Conservation (phyloP, 2,329 filamentous ascomycete species). For the Huntiella bhutanensis region DNA sequence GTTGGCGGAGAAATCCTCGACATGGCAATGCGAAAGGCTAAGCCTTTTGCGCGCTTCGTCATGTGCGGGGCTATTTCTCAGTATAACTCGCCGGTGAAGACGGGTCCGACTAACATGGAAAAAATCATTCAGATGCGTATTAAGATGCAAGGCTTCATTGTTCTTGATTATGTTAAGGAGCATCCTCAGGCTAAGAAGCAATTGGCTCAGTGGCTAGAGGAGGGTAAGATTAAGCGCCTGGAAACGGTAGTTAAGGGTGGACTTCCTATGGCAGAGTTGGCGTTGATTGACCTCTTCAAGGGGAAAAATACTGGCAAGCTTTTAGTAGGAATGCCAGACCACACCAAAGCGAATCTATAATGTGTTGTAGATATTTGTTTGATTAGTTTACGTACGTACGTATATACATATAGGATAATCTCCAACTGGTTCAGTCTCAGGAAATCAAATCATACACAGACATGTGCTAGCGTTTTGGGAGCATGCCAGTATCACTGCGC, state of each 20-base stretch:
- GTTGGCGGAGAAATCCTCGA: constrained; percentile 53
- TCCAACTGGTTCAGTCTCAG: no score
- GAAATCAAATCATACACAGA: no score
- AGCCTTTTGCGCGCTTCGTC: constrained; percentile 42
- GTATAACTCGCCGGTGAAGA: constrained; percentile 36
- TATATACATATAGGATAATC: no score
- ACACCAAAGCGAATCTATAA: constrained; percentile 2
- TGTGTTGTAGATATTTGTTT: no score
- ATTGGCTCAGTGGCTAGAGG: constrained; percentile 45
- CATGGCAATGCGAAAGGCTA: constrained; percentile 43
- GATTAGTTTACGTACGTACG: no score
- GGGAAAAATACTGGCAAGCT: constrained; percentile 49
- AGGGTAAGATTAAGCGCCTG: constrained; percentile 53
- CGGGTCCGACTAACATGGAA: constrained; percentile 36
- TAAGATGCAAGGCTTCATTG: constrained; percentile 53
- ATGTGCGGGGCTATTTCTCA: constrained; percentile 54
- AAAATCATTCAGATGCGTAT: constrained; percentile 36
- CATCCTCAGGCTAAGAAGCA: constrained; percentile 39
- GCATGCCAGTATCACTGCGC: no score
- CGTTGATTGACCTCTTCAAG: constrained; percentile 43
- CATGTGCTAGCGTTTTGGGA: no score
- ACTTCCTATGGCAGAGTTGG: constrained; percentile 41
- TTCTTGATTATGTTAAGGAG: constrained; percentile 45
- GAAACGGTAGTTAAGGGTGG: constrained; percentile 56
- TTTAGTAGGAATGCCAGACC: constrained; percentile 32